phyloP scores from a whole-genome alignment of 106 monocot species.

The Acorus gramineus region DNA sequence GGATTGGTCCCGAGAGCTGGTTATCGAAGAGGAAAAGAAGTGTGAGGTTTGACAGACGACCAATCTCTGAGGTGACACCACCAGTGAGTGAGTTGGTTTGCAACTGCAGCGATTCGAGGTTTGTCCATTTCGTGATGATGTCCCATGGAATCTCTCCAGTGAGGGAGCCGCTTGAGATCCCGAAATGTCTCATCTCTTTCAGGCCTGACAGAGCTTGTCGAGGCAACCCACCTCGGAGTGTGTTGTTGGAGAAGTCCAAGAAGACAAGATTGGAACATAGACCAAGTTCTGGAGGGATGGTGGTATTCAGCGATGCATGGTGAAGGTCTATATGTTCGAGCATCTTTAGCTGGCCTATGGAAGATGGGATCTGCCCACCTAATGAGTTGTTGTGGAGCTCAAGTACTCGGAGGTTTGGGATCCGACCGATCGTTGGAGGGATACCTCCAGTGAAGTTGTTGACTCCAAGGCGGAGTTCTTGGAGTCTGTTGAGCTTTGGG shows the following conservation, averaged over 20 bases:
- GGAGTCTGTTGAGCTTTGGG: slow-evolving; percentile 22
- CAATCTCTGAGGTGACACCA: slow-evolving; percentile 38
- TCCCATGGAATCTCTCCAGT: slow-evolving; percentile 27
- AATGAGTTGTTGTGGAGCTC: slow-evolving; percentile 27
- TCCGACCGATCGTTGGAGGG: slow-evolving; percentile 22
- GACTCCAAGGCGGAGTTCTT: slow-evolving; percentile 25
- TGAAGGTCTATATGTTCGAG: slow-evolving; percentile 31
- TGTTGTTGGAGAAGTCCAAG: slow-evolving; percentile 31
- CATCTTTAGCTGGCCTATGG: slow-evolving; percentile 28
- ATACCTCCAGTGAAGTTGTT: slow-evolving; percentile 47
- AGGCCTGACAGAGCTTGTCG: slow-evolving; percentile 25
- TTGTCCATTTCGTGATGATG: slow-evolving; percentile 38
- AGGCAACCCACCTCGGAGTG: slow-evolving; percentile 36
- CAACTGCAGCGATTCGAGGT: slow-evolving; percentile 36
- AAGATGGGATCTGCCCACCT: slow-evolving; percentile 36
- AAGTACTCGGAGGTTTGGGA: slow-evolving; percentile 22
- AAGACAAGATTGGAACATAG: slow-evolving; percentile 28
- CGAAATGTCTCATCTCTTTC: slow-evolving; percentile 33
- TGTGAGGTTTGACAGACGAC: slow-evolving; percentile 7
- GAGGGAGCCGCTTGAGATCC: slow-evolving; percentile 25
- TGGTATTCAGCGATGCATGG: slow-evolving; percentile 18
- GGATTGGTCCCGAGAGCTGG: slow-evolving; percentile 32
- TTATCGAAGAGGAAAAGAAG: slow-evolving; percentile 30
- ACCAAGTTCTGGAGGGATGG: slow-evolving; percentile 47
- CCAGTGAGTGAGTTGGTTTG: slow-evolving; percentile 33